Percentiles rank a stretch among this genome's conserved stretches.
Evolutionary conservation across 2,329 filamentous ascomycete genomes (phyloP).

Genomic region (Hypoxylon sp.): DNA sequence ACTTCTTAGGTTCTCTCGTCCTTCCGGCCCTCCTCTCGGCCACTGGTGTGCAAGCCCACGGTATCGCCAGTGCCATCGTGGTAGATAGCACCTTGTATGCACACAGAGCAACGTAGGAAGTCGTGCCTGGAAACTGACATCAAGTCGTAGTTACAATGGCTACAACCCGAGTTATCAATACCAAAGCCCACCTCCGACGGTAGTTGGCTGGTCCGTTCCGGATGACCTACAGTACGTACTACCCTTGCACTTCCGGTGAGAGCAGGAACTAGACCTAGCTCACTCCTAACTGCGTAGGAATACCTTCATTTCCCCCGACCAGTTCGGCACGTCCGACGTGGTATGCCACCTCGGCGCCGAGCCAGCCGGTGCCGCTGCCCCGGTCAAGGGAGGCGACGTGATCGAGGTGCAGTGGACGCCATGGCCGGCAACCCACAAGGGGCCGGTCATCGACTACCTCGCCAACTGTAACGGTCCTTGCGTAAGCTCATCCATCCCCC

Average conservation of each 20-base stretch:
- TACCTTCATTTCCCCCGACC: slow-evolving; percentile 39
- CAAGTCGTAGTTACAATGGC: slow-evolving; percentile 40
- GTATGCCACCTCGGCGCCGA: slow-evolving; percentile 43
- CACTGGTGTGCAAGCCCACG: slow-evolving; percentile 34
- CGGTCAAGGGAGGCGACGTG: slow-evolving; percentile 40
- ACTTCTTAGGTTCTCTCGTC: slow-evolving; percentile 16
- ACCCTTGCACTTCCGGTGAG: neutral
- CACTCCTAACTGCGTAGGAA: slow-evolving; percentile 31
- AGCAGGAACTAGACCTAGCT: neutral
- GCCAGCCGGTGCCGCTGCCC: slow-evolving; percentile 40
- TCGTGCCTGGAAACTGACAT: slow-evolving; percentile 5
- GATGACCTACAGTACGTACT: slow-evolving; percentile 41
- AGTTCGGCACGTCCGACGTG: slow-evolving; percentile 41
- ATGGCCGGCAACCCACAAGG: slow-evolving; percentile 42
- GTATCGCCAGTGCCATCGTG: slow-evolving; percentile 42
- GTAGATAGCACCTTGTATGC: slow-evolving; percentile 42
- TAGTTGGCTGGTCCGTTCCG: slow-evolving; percentile 44
- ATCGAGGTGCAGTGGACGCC: slow-evolving; percentile 43
- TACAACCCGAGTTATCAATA: slow-evolving; percentile 45
- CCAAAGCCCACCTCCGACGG: slow-evolving; percentile 37
- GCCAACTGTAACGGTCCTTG: slow-evolving; percentile 31
- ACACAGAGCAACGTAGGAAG: neutral
- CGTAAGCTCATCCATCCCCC: slow-evolving; percentile 6
- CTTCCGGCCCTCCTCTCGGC: slow-evolving; percentile 28
- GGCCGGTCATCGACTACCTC: slow-evolving; percentile 30